These are phyloP conservation scores for Lizonia empirigonia DNA, from an alignment of 2,329 filamentous ascomycete species.

Conservation along the genomic window DNA sequence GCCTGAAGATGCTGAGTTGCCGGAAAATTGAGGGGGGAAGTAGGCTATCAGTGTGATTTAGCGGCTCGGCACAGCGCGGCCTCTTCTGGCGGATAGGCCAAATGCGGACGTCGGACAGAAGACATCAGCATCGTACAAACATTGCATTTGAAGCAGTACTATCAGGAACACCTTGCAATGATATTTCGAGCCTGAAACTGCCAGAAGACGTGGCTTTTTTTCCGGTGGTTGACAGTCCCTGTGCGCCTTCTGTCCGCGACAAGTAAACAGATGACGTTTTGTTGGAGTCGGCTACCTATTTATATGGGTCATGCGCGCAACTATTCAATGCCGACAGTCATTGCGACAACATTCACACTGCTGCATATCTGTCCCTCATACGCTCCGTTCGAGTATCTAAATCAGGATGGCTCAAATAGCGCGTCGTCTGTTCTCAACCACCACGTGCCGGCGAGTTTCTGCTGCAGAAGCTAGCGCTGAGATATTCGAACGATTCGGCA, in stretches of 20 bases:
- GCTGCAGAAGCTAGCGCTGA: constrained; percentile 39
- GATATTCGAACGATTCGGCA: constrained; percentile 39
- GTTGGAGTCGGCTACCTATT: constrained; percentile 29
- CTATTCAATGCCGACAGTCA: not conserved
- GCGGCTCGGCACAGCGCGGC: constrained; percentile 20
- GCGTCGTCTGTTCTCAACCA: constrained; percentile 30
- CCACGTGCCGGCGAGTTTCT: constrained; percentile 24
- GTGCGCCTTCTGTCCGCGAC: not conserved
- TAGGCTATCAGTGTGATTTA: constrained; percentile 28
- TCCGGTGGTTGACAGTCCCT: not conserved
- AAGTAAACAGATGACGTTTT: constrained; percentile 14
- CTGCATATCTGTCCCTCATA: not conserved
- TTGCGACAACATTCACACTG: not conserved
- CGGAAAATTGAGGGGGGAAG: constrained; percentile 20
- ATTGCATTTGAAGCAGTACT: not conserved
- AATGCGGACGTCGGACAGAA: not conserved
- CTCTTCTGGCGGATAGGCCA: not conserved
- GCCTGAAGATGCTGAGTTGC: constrained; percentile 17
- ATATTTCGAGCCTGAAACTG: not conserved
- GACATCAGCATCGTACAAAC: not conserved
- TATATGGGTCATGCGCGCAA: not conserved
- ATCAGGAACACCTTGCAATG: too few relatives aligned
- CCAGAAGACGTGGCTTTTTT: not conserved
- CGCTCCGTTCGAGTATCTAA: not conserved
- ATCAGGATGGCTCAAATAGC: constrained; percentile 24